phyloP scores from a whole-genome alignment of 1,284 basidiomycete genomes.

The Apiotrichum gracile region DNA sequence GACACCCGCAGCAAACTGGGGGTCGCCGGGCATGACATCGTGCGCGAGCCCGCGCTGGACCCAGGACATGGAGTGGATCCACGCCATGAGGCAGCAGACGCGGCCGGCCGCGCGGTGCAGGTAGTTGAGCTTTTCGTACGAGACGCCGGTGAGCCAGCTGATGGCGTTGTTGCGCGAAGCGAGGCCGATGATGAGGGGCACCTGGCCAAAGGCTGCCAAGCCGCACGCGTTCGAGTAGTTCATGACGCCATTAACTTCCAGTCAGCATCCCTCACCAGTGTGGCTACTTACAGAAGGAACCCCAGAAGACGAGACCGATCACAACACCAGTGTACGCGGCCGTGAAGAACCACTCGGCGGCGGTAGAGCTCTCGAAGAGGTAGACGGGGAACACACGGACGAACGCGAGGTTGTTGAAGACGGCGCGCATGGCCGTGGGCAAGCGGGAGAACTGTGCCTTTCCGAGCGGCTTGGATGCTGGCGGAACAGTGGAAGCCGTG shows the following conservation, averaged over 20 bases:
- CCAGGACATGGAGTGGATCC: conserved; percentile 31
- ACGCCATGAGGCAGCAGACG: conserved; percentile 23
- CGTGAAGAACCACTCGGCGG: conserved; percentile 15
- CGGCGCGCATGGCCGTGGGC: conserved; percentile 2
- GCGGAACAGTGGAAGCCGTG: neutral
- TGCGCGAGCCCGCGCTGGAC: conserved; percentile 7
- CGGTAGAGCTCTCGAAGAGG: neutral
- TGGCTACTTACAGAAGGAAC: neutral
- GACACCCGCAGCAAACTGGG: neutral
- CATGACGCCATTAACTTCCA: conserved; percentile 1
- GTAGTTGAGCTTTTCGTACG: conserved; percentile 54
- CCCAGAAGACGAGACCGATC: conserved; percentile 13
- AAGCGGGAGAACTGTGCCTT: neutral
- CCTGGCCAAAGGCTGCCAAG: conserved; percentile 43
- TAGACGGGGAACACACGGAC: conserved; percentile 17
- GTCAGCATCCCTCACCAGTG: neutral
- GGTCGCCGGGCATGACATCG: neutral
- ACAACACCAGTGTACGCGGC: conserved; percentile 11
- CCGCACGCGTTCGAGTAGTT: conserved; percentile 7
- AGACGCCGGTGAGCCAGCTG: conserved; percentile 58
- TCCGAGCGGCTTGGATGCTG: neutral
- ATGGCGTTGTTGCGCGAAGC: conserved; percentile 62
- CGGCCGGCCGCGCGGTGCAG: conserved; percentile 36
- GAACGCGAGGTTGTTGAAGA: conserved; percentile 10
- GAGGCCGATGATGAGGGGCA: conserved; percentile 58